phyloP scores from a whole-genome alignment of 164 flowering plant species.

The Magnolia officinalis region DNA sequence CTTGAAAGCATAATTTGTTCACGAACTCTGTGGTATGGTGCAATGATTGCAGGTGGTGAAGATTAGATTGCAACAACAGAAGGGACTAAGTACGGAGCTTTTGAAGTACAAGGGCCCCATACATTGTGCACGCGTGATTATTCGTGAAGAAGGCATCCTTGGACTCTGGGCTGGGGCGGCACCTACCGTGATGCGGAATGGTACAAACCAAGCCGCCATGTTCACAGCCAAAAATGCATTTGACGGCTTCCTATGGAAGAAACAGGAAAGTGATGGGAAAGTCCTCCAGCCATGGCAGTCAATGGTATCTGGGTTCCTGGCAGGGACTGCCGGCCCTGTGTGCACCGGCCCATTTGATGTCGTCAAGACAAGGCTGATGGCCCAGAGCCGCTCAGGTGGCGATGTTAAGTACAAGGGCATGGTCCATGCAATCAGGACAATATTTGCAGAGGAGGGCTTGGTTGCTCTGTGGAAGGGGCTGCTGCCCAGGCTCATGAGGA shows the following conservation, averaged over 20 bases:
- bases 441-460: constrained; percentile 83
- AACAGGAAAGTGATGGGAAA: constrained; percentile 90
- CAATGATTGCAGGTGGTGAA: constrained; percentile 78
- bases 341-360: constrained; percentile 99
- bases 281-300: constrained; percentile 94
- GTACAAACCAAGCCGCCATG: constrained; percentile 98
- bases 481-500: constrained; percentile 93
- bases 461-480: constrained; percentile 91
- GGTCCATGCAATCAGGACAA: constrained; percentile 85
- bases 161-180: constrained; percentile 99
- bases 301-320: constrained; percentile 95
- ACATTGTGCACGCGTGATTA: constrained; percentile 79
- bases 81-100: constrained; percentile 76
- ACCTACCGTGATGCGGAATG: constrained; percentile 97
- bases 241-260: constrained; percentile 76
- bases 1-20: not conserved
- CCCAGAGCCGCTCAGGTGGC: constrained; percentile 62
- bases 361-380: constrained; percentile 96
- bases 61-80: constrained; percentile 91
- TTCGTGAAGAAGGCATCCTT: constrained; percentile 79
- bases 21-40: not conserved
- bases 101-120: constrained; percentile 92
- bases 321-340: constrained; percentile 93
- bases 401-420: constrained; percentile 81
- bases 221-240: constrained; percentile 89